Conservation (phyloP, 805 yeast genomes). For the Saccharomycopsis oosterbeekiorum region DNA sequence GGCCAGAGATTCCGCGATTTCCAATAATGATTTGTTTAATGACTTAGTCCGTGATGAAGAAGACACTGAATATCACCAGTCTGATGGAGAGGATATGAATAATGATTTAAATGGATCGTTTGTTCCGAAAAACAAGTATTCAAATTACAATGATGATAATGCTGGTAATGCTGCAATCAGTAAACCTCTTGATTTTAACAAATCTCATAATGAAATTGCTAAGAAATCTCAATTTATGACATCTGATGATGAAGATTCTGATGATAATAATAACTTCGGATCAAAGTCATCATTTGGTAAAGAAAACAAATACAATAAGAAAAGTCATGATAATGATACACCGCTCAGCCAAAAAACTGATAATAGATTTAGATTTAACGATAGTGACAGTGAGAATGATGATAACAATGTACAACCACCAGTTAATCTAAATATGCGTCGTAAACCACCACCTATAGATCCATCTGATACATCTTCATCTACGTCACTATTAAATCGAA, state of each 20-base stretch:
- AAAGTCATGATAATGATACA: neutral
- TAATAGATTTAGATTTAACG: neutral
- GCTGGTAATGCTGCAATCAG: neutral
- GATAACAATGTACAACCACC: neutral
- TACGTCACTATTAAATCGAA: neutral
- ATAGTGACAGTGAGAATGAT: slow-evolving; percentile 1
- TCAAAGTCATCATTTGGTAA: neutral
- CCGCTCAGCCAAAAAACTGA: neutral
- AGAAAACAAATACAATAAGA: neutral
- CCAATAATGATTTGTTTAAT: neutral
- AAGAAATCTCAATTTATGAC: neutral
- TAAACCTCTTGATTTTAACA: neutral
- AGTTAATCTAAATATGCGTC: neutral
- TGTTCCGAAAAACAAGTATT: neutral
- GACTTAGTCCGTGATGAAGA: neutral
- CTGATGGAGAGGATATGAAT: neutral
- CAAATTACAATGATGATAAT: neutral
- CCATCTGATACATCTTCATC: neutral
- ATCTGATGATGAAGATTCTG: neutral
- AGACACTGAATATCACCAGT: neutral
- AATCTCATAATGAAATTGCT: neutral
- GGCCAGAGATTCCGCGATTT: neutral
- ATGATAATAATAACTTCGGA: neutral
- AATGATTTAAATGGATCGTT: neutral
- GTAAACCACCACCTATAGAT: neutral